phyloP scores from a whole-genome alignment of 345 rosid genomes.

The Eutrema japonicum region DNA sequence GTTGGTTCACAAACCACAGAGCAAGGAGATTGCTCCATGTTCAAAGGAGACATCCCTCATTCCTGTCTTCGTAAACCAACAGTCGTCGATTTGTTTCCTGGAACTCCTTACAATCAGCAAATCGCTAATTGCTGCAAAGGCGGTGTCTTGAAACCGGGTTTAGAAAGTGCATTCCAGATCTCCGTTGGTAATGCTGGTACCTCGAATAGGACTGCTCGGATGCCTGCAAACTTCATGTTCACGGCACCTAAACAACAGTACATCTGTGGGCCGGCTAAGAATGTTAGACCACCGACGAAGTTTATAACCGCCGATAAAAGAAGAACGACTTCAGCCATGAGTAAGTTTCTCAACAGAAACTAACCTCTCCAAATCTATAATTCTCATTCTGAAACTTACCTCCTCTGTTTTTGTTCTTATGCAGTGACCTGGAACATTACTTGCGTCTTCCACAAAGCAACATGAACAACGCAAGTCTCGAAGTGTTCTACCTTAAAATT shows the following conservation, averaged over 20 bases:
- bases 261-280: slow-evolving; percentile 70
- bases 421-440: slow-evolving; percentile 92
- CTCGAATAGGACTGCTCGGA: slow-evolving; percentile 45
- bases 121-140: slow-evolving; percentile 73
- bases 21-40: slow-evolving; percentile 70
- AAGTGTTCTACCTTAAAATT: background rate
- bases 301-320: slow-evolving; percentile 56
- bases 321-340: slow-evolving; percentile 68
- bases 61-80: slow-evolving; percentile 57
- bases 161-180: slow-evolving; percentile 59
- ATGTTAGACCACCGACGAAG: slow-evolving; percentile 63
- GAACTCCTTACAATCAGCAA: slow-evolving; percentile 60
- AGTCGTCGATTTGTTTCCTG: slow-evolving; percentile 57
- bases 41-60: slow-evolving; percentile 53
- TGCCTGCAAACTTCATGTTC: slow-evolving; percentile 58
- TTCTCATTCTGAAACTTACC: background rate
- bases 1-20: slow-evolving; percentile 55
- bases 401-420: slow-evolving; percentile 32
- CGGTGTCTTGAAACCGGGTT: slow-evolving; percentile 57
- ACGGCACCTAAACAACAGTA: slow-evolving; percentile 71
- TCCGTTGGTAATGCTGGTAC: slow-evolving; percentile 62
- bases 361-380: background rate
- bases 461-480: slow-evolving; percentile 16
- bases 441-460: slow-evolving; percentile 48
- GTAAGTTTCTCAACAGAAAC: slow-evolving; percentile 53